These are phyloP conservation scores for Myxozyma neotropica DNA, from an alignment of 805 yeast species.

Conservation along the genomic window DNA sequence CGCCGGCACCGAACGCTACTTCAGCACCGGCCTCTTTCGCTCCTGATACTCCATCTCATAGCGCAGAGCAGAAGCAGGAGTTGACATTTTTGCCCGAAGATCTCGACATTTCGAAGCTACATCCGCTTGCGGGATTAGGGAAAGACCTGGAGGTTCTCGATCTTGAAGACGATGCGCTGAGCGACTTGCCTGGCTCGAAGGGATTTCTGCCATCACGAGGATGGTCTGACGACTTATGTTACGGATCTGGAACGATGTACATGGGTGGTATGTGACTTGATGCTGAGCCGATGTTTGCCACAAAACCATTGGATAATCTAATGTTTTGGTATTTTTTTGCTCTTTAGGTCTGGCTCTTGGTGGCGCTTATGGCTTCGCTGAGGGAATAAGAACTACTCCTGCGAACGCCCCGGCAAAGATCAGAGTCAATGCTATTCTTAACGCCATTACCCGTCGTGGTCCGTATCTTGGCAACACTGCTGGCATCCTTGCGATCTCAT, in stretches of 20 bases:
- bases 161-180: slow-evolving; percentile 78
- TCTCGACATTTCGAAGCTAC: slow-evolving; percentile 32
- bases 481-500: slow-evolving; percentile 88
- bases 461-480: slow-evolving; percentile 95
- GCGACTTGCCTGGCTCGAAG: slow-evolving; percentile 80
- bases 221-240: slow-evolving; percentile 96
- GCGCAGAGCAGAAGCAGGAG: not conserved
- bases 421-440: slow-evolving; percentile 84
- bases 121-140: slow-evolving; percentile 37
- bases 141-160: slow-evolving; percentile 74
- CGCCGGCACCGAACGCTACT: not conserved
- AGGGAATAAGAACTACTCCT: slow-evolving; percentile 80
- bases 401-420: slow-evolving; percentile 75
- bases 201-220: slow-evolving; percentile 95
- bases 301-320: not conserved
- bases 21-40: not conserved
- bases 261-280: slow-evolving; percentile 47
- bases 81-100: slow-evolving; percentile 24
- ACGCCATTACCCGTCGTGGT: slow-evolving; percentile 92
- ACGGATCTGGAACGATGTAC: slow-evolving; percentile 95
- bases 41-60: not conserved
- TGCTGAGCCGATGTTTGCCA: not conserved
- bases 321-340: not conserved
- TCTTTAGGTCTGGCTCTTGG: slow-evolving; percentile 75
- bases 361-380: slow-evolving; percentile 84